Conservation (phyloP, 192 early-diverging fungal species). For the Glomus cerebriforme region DNA sequence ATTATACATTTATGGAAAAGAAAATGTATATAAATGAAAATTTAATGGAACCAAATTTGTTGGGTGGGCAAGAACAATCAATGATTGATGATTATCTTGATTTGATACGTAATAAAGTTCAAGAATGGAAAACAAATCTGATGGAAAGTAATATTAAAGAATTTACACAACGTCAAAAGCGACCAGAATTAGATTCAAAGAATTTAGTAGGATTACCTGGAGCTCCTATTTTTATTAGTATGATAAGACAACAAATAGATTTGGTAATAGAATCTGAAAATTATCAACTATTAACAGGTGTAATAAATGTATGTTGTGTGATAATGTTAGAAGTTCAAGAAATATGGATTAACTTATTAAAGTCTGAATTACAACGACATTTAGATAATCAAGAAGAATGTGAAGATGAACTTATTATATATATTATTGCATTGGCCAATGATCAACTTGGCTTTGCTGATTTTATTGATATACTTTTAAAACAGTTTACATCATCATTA, state of each 20-base stretch:
- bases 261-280: constrained; percentile 81
- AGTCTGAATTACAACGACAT: constrained; percentile 77
- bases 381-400: constrained; percentile 70
- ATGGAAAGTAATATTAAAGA: constrained; percentile 79
- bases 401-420: constrained; percentile 85
- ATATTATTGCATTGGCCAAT: constrained; percentile 95
- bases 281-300: constrained; percentile 82
- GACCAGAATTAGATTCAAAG: constrained; percentile 78
- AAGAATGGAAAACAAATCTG: constrained; percentile 92
- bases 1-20: constrained; percentile 82
- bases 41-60: constrained; percentile 83
- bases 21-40: constrained; percentile 86
- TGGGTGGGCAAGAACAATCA: constrained; percentile 91
- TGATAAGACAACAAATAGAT: constrained; percentile 97
- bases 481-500: constrained; percentile 54
- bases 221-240: constrained; percentile 90
- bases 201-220: constrained; percentile 80
- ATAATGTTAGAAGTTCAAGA: constrained; percentile 82
- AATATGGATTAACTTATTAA: constrained; percentile 79
- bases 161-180: constrained; percentile 68
- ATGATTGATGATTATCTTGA: constrained; percentile 88
- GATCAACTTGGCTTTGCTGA: constrained; percentile 89
- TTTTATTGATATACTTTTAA: constrained; percentile 77
- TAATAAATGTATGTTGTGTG: constrained; percentile 75
- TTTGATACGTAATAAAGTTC: constrained; percentile 80